phyloP scores from a whole-genome alignment of 2,329 filamentous ascomycete genomes.

The Periglandula ipomoeae region DNA sequence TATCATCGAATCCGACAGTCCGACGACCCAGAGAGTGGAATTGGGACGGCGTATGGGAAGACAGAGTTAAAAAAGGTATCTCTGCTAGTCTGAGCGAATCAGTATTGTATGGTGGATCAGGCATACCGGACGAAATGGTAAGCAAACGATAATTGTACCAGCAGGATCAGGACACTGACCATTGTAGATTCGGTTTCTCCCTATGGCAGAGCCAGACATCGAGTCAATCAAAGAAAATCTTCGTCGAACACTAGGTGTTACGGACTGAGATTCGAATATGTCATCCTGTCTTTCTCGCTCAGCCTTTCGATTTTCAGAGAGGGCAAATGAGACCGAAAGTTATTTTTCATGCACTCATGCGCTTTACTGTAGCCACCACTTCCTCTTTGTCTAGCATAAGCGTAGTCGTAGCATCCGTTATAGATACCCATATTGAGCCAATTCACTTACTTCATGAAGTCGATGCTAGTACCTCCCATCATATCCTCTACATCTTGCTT shows the following conservation, averaged over 20 bases:
- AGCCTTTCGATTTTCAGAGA: background rate
- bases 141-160: slow-evolving; percentile 18
- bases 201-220: slow-evolving; percentile 50
- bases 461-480: background rate
- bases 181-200: slow-evolving; percentile 54
- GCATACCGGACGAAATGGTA: slow-evolving; percentile 63
- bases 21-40: slow-evolving; percentile 74
- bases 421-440: slow-evolving; percentile 3
- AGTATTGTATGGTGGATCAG: slow-evolving; percentile 62
- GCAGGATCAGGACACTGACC: slow-evolving; percentile 10
- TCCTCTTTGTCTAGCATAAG: too few relatives aligned
- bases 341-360: background rate
- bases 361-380: too few relatives aligned
- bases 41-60: slow-evolving; percentile 96
- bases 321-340: background rate
- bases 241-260: slow-evolving; percentile 36
- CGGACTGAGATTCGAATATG: slow-evolving; percentile 12
- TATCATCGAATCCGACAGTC: slow-evolving; percentile 6
- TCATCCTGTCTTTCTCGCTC: background rate
- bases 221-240: slow-evolving; percentile 51
- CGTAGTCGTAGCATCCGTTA: slow-evolving; percentile 3
- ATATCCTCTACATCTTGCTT: background rate
- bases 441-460: background rate
- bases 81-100: slow-evolving; percentile 69
- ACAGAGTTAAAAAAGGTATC: slow-evolving; percentile 72